Base-by-base conservation (phyloP, 352 stramenopile species). In the Phytophthora chlamydospora region DNA sequence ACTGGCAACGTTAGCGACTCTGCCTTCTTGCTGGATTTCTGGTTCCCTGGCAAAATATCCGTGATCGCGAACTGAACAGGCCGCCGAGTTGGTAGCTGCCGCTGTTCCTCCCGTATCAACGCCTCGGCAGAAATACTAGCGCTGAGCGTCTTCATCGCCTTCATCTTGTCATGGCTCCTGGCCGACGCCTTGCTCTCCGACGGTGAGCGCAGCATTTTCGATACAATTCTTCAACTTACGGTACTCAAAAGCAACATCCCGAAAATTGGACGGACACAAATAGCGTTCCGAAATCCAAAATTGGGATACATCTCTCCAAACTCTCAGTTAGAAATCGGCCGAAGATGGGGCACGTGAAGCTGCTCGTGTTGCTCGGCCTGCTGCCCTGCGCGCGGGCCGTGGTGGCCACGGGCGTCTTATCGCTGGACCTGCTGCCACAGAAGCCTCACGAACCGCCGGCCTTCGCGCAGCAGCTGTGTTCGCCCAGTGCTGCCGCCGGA, bases 401-500 rank as follows among this genome's bases (percentile, higher is more conserved):
- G 42, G 56, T 89, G 12, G 77, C 80, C 19, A 85, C 71, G 9
- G 80, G 73, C 10, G 33, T 68, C 14, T 41, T 85, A 14, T 78
- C 71, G 34, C 66, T 89, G 35, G 62, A 79, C 16, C 36, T 88
- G 34, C 55, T 73, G 3, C 54, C 62, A 19, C 55, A 70, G 52
- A 55, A 59, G 0, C 24, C 42, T 0, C 39, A 55, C 16, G 45
- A 60, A 36, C 54, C 77, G 35, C 66, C 67, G 38, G 36, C 40
- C 44, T 83, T 89, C 38, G 62, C 59, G 0, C 59, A 79, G n/a
- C 72, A 89, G 36, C 64, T 90, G 13, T 85, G 80, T 14, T 58
- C 79, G 46, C 80, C 83, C 29, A 90, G 80, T 44, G 44, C 51
- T 46, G 51, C 62, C 34, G 71, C 80, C 3, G 83, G 79, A 12